phyloP scores from a whole-genome alignment of 441 rosid species.

The Arabidopsis lyrata region DNA sequence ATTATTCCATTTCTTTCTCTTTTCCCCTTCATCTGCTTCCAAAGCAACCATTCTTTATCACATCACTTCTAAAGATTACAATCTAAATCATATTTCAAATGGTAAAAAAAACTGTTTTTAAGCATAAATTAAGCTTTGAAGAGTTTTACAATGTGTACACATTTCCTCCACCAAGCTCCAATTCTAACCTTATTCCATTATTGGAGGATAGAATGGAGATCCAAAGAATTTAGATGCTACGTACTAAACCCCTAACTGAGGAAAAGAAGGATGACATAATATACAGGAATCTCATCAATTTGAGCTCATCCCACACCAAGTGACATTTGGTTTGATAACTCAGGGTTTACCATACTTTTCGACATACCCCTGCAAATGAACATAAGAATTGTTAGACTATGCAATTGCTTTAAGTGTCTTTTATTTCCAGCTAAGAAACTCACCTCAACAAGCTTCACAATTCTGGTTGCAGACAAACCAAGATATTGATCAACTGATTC shows the following conservation, averaged over 20 bases:
- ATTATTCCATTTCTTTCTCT: slow-evolving; percentile 1
- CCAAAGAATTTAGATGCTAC: slow-evolving; percentile 26
- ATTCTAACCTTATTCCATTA: slow-evolving; percentile 38
- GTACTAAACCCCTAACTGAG: slow-evolving; percentile 10
- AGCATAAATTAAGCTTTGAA: slow-evolving; percentile 33
- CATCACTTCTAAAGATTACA: slow-evolving; percentile 20
- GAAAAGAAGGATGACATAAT: slow-evolving; percentile 32
- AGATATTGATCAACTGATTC: slow-evolving; percentile 72
- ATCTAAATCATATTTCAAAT: slow-evolving; percentile 6
- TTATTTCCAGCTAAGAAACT: slow-evolving; percentile 41
- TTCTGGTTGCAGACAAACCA: slow-evolving; percentile 60
- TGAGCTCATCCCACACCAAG: slow-evolving; percentile 28
- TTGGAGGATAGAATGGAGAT: slow-evolving; percentile 31
- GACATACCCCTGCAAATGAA: slow-evolving; percentile 76
- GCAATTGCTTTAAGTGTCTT: not conserved
- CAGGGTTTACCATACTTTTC: slow-evolving; percentile 71
- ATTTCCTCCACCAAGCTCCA: slow-evolving; percentile 39
- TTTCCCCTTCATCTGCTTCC: slow-evolving; percentile 6
- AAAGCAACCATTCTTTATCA: slow-evolving; percentile 25
- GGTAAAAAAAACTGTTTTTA: slow-evolving; percentile 50
- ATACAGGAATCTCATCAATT: slow-evolving; percentile 33
- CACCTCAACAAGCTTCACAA: slow-evolving; percentile 88
- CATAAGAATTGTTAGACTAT: slow-evolving; percentile 40
- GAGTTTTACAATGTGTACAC: slow-evolving; percentile 36
- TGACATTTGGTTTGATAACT: slow-evolving; percentile 41